phyloP scores from a whole-genome alignment of 306 rosid genomes.

The Boehmeria nivea region DNA sequence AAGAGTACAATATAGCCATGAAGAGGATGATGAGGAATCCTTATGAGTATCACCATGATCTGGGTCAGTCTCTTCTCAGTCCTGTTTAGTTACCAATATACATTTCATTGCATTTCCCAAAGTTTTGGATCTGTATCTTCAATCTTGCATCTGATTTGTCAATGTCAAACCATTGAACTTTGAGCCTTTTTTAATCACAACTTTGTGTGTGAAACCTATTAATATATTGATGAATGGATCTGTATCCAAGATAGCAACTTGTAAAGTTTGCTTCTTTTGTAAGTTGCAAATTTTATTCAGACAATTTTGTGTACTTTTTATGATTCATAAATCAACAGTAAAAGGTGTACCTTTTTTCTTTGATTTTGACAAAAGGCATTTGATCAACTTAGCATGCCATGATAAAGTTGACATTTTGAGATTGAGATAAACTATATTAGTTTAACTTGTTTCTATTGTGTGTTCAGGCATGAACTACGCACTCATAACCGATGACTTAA shows the following conservation, averaged over 20 bases:
- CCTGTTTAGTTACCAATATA: neutral
- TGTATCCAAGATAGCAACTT: too few relatives aligned
- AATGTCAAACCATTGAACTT: too few relatives aligned
- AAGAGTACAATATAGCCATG: slow-evolving; percentile 80
- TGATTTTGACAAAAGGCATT: neutral
- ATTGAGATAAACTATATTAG: slow-evolving; percentile 9
- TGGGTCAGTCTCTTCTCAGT: slow-evolving; percentile 48
- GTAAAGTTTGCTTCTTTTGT: too few relatives aligned
- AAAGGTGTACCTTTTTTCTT: neutral
- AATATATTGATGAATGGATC: too few relatives aligned
- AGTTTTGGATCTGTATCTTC: too few relatives aligned
- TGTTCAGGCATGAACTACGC: slow-evolving; percentile 89
- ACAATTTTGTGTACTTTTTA: too few relatives aligned
- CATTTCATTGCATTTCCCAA: neutral
- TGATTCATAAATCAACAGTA: neutral
- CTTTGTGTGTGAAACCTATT: too few relatives aligned
- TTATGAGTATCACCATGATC: slow-evolving; percentile 89
- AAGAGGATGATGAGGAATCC: slow-evolving; percentile 92
- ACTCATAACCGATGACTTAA: slow-evolving; percentile 60
- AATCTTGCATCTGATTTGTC: too few relatives aligned
- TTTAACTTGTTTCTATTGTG: slow-evolving; percentile 11
- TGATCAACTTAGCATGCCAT: neutral
- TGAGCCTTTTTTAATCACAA: neutral
- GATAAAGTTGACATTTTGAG: slow-evolving; percentile 8
- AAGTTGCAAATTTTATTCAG: too few relatives aligned